These are phyloP conservation scores for Metschnikowia hibisci DNA, from an alignment of 805 yeast genomes.

Conservation along the genomic window DNA sequence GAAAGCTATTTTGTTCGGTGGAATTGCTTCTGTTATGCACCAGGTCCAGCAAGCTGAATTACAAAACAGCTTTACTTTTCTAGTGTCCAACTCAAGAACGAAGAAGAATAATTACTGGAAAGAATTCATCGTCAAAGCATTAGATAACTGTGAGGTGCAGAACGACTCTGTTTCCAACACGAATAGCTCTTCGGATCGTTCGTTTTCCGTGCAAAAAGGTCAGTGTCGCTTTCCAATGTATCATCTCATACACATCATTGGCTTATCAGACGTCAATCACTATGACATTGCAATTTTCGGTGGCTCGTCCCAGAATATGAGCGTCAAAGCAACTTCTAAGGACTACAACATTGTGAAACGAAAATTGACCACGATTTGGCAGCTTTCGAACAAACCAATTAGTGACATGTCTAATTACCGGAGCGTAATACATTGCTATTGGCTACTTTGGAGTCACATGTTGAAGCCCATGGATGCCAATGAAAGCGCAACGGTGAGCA, in stretches of 20 bases:
- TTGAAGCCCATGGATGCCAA: constrained; percentile 21
- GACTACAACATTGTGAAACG: constrained; percentile 33
- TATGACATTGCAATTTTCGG: constrained; percentile 75
- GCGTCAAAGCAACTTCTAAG: constrained; percentile 35
- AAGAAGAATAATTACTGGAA: constrained; percentile 49
- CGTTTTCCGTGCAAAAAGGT: constrained; percentile 7
- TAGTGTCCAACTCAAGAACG: constrained; percentile 20
- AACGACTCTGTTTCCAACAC: constrained; percentile 33
- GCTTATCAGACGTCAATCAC: constrained; percentile 59
- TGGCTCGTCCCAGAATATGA: constrained; percentile 71
- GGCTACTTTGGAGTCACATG: constrained; percentile 39
- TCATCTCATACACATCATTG: constrained; percentile 68
- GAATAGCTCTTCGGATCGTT: constrained; percentile 5
- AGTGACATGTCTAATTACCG: constrained; percentile 31
- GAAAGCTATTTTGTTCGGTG: constrained; percentile 61
- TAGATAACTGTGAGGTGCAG: constrained; percentile 57
- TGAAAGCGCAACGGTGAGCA: constrained; percentile 16
- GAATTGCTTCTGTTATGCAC: constrained; percentile 60
- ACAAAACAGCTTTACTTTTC: constrained; percentile 45
- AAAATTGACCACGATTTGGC: constrained; percentile 34
- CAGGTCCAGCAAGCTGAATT: constrained; percentile 72
- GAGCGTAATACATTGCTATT: constrained; percentile 37
- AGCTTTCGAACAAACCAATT: constrained; percentile 10
- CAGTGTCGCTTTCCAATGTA: constrained; percentile 64
- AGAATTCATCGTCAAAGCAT: constrained; percentile 62